Conservation (phyloP, 1,284 basidiomycete genomes). For the Pterulicium gracile region DNA sequence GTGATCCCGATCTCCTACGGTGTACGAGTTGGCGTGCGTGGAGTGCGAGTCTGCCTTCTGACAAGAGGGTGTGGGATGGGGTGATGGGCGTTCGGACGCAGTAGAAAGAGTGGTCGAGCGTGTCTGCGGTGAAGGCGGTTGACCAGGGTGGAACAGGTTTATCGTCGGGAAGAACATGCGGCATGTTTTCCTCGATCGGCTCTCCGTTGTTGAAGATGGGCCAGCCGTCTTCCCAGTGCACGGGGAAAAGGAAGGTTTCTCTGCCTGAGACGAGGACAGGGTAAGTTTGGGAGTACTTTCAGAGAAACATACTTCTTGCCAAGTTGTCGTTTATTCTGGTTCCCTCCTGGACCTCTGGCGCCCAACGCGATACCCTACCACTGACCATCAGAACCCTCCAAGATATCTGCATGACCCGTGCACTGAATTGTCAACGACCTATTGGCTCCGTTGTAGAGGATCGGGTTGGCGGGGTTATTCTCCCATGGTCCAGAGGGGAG, state of each 20-base stretch:
- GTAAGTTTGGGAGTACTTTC: not conserved
- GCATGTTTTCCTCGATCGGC: slow-evolving; percentile 20
- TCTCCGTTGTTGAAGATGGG: slow-evolving; percentile 23
- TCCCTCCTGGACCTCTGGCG: slow-evolving; percentile 24
- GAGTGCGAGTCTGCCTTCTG: slow-evolving; percentile 18
- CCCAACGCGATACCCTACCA: slow-evolving; percentile 35
- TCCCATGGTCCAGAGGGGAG: slow-evolving; percentile 30
- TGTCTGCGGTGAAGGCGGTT: slow-evolving; percentile 16
- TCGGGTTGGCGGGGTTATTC: slow-evolving; percentile 27
- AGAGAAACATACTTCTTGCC: slow-evolving; percentile 11
- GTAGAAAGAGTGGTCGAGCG: slow-evolving; percentile 22
- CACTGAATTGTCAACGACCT: slow-evolving; percentile 22
- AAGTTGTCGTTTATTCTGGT: slow-evolving; percentile 23
- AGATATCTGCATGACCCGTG: slow-evolving; percentile 30
- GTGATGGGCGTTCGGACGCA: slow-evolving; percentile 24
- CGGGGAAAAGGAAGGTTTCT: slow-evolving; percentile 32
- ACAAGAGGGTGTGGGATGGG: slow-evolving; percentile 20
- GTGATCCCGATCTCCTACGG: slow-evolving; percentile 25
- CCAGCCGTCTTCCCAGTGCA: slow-evolving; percentile 29
- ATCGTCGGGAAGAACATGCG: slow-evolving; percentile 17
- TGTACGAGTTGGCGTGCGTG: slow-evolving; percentile 22
- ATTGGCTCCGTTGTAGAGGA: slow-evolving; percentile 29
- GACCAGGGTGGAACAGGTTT: slow-evolving; percentile 15
- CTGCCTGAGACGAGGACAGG: slow-evolving; percentile 24
- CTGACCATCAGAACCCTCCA: slow-evolving; percentile 23